Conservation (phyloP, 768 basidiomycete species). For the Macrolepiota fuliginosa region DNA sequence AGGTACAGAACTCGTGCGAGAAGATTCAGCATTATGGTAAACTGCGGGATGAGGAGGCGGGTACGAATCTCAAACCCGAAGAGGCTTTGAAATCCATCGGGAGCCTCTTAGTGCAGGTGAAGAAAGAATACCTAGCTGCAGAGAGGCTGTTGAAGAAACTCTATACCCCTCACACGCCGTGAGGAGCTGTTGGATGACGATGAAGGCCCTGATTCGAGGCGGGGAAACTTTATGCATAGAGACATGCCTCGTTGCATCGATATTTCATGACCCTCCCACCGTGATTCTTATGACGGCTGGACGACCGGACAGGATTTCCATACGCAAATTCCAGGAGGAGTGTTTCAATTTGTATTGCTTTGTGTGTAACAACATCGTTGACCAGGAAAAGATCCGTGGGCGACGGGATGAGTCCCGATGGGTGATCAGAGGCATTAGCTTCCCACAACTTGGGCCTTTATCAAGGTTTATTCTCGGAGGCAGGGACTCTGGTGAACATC, state of each 20-base stretch:
- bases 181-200: conserved; percentile 2
- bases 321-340: conserved; percentile 12
- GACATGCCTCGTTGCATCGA: conserved; percentile 11
- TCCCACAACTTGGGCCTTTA: neutral
- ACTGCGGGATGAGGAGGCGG: conserved; percentile 53
- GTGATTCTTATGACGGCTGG: conserved; percentile 12
- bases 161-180: conserved; percentile 19
- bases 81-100: conserved; percentile 61
- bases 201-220: neutral
- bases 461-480: conserved; percentile 7
- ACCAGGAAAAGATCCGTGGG: conserved; percentile 13
- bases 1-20: conserved; percentile 85
- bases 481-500: conserved; percentile 3
- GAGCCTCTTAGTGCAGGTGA: conserved; percentile 54
- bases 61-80: conserved; percentile 35
- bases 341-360: conserved; percentile 13
- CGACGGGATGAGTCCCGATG: conserved; percentile 4
- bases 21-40: conserved; percentile 88
- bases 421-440: conserved; percentile 5
- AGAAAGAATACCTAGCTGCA: conserved; percentile 67
- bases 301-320: conserved; percentile 15
- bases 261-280: conserved; percentile 11
- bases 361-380: conserved; percentile 13
- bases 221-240: conserved; percentile 7
- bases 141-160: conserved; percentile 61